Base-by-base conservation (phyloP, 805 yeast species). In the Yarrowia bubula region DNA sequence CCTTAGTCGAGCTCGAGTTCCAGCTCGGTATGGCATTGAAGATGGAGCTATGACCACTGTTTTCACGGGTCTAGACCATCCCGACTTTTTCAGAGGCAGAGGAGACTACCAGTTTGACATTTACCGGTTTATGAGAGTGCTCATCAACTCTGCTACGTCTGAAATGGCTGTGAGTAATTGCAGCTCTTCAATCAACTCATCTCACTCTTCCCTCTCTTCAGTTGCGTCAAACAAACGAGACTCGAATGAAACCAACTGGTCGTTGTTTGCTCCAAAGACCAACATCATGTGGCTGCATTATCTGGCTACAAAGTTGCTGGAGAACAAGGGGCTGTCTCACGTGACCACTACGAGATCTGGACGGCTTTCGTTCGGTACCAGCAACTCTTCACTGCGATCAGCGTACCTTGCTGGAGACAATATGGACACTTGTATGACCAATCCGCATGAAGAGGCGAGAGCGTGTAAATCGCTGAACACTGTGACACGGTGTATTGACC, bases 201-300 rank as follows among this genome's bases (percentile, higher is more conserved):
- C 58, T 10, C 46, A 43, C 47, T 32, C 43, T 35, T 58, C 64
- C 0, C 43, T 44, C 28, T 42, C 64, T 14, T 58, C 64, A 2
- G 50, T 35, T 3, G 64, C 51, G 2, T 43, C 51, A 22, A 58
- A 43, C 51, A 58, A 43, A 9, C 64, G 50, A 4, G 47, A 55
- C 38, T 6, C 13, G 47, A 43, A 43, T 64, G 66, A 74, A 15
- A 75, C 81, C 55, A 82, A 81, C 68, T 85, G 89, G 85, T 75
- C 83, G 1, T 67, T 69, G 18, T 76, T 73, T 65, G 75, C 77
- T 55, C 82, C 85, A 4, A 75, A 74, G 39, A 85, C 87, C 33
- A 88, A 87, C 70, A 71, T 87, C 15, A 70, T 82, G 37, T 87
- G 92, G 92, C 74, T 87, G 48, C 86, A 85, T 69, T 86, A 86